Conservation (phyloP, 2,329 filamentous ascomycete genomes). For the Aspergillus quadrilineatus region DNA sequence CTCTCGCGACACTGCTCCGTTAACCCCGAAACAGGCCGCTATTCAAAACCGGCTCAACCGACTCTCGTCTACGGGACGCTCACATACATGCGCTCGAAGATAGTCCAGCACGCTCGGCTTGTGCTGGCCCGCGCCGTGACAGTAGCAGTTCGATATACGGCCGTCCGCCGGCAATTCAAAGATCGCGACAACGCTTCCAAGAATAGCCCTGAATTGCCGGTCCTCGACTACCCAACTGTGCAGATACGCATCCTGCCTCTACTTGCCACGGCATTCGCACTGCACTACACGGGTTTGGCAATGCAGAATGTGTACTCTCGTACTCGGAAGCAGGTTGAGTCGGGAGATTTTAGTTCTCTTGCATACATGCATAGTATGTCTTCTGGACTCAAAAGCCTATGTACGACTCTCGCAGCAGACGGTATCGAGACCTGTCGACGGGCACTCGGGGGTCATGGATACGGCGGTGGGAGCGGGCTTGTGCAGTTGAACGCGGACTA, state of each 20-base stretch:
- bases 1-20: conserved; percentile 51
- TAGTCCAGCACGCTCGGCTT: conserved; percentile 49
- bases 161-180: conserved; percentile 51
- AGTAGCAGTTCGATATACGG: conserved; percentile 52
- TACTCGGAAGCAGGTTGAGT: conserved; percentile 48
- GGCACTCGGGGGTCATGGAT: conserved; percentile 56
- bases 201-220: conserved; percentile 42
- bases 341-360: conserved; percentile 49
- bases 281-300: conserved; percentile 46
- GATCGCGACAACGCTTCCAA: conserved; percentile 44
- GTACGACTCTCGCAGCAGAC: conserved; percentile 54
- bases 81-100: conserved; percentile 48
- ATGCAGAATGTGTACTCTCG: conserved; percentile 52
- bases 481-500: conserved; percentile 48
- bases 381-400: conserved; percentile 54
- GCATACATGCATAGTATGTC: conserved; percentile 56
- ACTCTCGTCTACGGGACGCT: conserved; percentile 53
- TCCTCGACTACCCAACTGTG: conserved; percentile 56
- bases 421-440: conserved; percentile 56
- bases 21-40: conserved; percentile 46
- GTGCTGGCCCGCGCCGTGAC: conserved; percentile 55
- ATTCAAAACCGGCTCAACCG: conserved; percentile 43
- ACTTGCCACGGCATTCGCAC: conserved; percentile 53
- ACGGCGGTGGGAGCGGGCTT: conserved; percentile 53
- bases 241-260: conserved; percentile 56